A percentile compares a stretch with the other conserved stretches of the same genome.
Conservation (phyloP, 768 basidiomycete species). For the Kwoniella shandongensis region DNA sequence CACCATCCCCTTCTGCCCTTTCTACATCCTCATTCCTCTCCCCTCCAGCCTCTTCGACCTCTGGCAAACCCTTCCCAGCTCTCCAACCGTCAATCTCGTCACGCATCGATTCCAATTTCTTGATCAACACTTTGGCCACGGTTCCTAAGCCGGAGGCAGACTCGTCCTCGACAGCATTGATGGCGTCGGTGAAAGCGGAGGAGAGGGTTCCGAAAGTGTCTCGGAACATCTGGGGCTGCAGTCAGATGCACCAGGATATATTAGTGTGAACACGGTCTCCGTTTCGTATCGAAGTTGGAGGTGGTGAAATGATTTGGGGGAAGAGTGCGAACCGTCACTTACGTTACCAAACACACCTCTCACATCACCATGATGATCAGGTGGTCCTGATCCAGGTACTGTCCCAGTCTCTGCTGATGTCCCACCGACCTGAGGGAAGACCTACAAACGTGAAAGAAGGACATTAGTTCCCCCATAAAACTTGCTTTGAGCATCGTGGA, state of each 20-base stretch:
- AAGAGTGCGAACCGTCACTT: slow-evolving; percentile 9
- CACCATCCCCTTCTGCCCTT: slow-evolving; percentile 32
- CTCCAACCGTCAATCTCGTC: slow-evolving; percentile 50
- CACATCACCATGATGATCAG: slow-evolving; percentile 42
- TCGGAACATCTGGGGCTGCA: slow-evolving; percentile 44
- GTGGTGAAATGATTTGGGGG: not conserved
- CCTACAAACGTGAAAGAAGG: slow-evolving; percentile 17
- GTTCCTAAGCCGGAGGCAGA: slow-evolving; percentile 36
- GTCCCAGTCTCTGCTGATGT: slow-evolving; percentile 34
- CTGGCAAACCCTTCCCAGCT: slow-evolving; percentile 34
- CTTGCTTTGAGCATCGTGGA: not conserved
- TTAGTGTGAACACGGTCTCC: no score
- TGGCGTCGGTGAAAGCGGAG: slow-evolving; percentile 43
- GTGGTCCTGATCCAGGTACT: slow-evolving; percentile 46
- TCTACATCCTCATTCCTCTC: slow-evolving; percentile 39
- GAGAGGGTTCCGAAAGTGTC: slow-evolving; percentile 47
- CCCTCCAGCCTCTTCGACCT: slow-evolving; percentile 28
- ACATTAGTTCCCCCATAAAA: not conserved
- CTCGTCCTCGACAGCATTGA: slow-evolving; percentile 49
- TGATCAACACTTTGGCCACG: slow-evolving; percentile 41
- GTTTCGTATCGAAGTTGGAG: no score
- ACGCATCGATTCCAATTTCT: slow-evolving; percentile 43
- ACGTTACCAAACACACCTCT: slow-evolving; percentile 51
- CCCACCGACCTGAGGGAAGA: slow-evolving; percentile 34
- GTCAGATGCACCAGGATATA: not conserved